Evolutionary conservation across 2,329 filamentous ascomycete species (phyloP).

Genomic region (Coleophoma eucalyptorum): DNA sequence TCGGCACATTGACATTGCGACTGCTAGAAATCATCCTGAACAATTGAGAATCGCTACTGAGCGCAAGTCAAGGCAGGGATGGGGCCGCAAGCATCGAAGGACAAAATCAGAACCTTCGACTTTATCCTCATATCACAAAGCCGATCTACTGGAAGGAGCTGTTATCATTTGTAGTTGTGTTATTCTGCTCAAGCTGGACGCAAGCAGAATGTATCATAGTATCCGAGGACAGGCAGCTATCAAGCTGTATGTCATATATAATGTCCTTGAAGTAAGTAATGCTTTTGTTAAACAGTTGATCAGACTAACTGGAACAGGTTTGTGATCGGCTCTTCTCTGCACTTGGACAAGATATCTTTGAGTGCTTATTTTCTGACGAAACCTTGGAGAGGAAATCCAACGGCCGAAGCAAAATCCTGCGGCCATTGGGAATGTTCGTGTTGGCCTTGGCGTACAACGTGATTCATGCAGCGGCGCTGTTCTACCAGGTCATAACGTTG

Average conservation of each 20-base stretch:
- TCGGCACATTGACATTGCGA: conserved; percentile 9
- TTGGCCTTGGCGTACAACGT: conserved; percentile 86
- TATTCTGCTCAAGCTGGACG: conserved; percentile 86
- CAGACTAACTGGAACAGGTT: conserved; percentile 76
- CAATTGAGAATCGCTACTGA: conserved; percentile 17
- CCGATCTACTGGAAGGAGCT: conserved; percentile 86
- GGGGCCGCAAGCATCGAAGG: conserved; percentile 55
- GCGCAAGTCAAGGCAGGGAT: conserved; percentile 21
- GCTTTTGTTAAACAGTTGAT: neutral
- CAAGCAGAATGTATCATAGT: conserved; percentile 96
- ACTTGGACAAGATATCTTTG: conserved; percentile 90
- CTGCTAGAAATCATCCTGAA: conserved; percentile 10
- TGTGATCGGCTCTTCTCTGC: conserved; percentile 87
- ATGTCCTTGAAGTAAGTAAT: conserved; percentile 72
- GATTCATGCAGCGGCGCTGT: conserved; percentile 79
- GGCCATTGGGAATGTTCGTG: conserved; percentile 88
- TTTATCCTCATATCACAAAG: conserved; percentile 86
- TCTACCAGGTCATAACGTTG: conserved; percentile 96
- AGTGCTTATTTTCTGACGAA: conserved; percentile 92
- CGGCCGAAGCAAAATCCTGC: conserved; percentile 84
- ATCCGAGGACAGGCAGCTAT: conserved; percentile 95
- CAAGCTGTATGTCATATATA: conserved; percentile 98
- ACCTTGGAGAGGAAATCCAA: conserved; percentile 83
- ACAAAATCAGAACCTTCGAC: conserved; percentile 83
- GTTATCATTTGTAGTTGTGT: conserved; percentile 84